These are phyloP conservation scores for Alternaria triticina DNA, from an alignment of 2,329 filamentous ascomycete species.

Conservation along the genomic window DNA sequence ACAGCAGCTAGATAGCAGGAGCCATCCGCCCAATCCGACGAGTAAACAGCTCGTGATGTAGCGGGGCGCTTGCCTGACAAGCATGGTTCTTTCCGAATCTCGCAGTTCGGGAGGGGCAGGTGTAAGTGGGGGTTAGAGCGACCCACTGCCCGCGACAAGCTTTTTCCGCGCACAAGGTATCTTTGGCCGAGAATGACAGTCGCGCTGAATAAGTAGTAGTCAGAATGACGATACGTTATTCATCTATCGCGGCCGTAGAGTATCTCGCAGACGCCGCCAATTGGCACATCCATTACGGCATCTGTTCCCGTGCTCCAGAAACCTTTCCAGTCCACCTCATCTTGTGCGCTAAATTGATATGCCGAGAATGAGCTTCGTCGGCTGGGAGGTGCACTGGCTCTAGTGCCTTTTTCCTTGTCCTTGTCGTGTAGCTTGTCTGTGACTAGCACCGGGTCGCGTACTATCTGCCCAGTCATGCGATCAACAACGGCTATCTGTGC, in stretches of 20 bases:
- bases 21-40: constrained; percentile 15
- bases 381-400: constrained; percentile 48
- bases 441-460: constrained; percentile 39
- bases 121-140: constrained; percentile 27
- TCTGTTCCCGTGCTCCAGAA: constrained; percentile 94
- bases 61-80: constrained; percentile 18
- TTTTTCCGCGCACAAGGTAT: constrained; percentile 12
- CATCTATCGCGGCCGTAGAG: constrained; percentile 72
- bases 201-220: constrained; percentile 14
- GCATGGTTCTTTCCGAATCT: constrained; percentile 28
- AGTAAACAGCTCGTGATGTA: neutral
- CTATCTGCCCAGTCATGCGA: constrained; percentile 64
- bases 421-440: constrained; percentile 24
- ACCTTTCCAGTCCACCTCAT: constrained; percentile 72
- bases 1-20: constrained; percentile 15
- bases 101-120: constrained; percentile 24
- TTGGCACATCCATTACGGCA: constrained; percentile 94
- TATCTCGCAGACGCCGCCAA: constrained; percentile 94
- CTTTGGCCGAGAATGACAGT: neutral
- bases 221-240: constrained; percentile 20
- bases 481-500: constrained; percentile 86
- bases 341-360: constrained; percentile 47
- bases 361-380: constrained; percentile 37
- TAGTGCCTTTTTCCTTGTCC: constrained; percentile 49
- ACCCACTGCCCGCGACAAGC: constrained; percentile 21